Base-by-base conservation (phyloP, 225 moss, liverwort and hornwort species). In the Bryoerythrophyllum caledonicum region DNA sequence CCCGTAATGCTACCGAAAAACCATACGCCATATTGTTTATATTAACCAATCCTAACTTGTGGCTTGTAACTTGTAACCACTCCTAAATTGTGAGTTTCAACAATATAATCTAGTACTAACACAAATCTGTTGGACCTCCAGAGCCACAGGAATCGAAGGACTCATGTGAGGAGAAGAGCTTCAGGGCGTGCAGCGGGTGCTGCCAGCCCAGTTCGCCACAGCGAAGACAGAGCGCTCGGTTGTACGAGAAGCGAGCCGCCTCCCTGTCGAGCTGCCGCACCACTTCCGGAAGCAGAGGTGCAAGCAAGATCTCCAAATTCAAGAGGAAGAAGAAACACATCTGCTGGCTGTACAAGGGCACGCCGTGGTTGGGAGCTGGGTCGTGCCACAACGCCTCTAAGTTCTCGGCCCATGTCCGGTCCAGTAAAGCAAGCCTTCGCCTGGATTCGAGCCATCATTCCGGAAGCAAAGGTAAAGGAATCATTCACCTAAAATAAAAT, bases 261-360 rank as follows among this genome's bases (percentile, higher is more conserved):
- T 79, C 76, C 16, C 16, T 86, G n/a, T 34, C 79, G 83, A 80
- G 79, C 65, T 82, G 86, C 74, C 83, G 70, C 67, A 74, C 81
- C 46, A 49, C 17, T 6, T 49, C 17, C 1, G 48, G 48, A 49
- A 19, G 17, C 6, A 49, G 17, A 49, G 17, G 48, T 49, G 19
- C 48, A 17, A 2, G 71, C 38, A 81, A 81, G 65, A 49, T 76
- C 19, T 78, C 80, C 30, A 86, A 85, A 54, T 80, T 77, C 77
- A 89, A 79, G 66, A 73, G 86, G 44, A 81, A 86, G 68, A 83
- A 63, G 4, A 86, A 79, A 54, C 76, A 83, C 43, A 83, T 86
- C 13, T 84, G 82, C 58, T 84, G 84, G 84, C 61, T 87, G 62
- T 87, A 87, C 76, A 79, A 82, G 74, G 82, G 84, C 82, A 82